Evolutionary conservation across 208 protist species (phyloP).

Genomic region (Acanthamoeba culbertsoni): DNA sequence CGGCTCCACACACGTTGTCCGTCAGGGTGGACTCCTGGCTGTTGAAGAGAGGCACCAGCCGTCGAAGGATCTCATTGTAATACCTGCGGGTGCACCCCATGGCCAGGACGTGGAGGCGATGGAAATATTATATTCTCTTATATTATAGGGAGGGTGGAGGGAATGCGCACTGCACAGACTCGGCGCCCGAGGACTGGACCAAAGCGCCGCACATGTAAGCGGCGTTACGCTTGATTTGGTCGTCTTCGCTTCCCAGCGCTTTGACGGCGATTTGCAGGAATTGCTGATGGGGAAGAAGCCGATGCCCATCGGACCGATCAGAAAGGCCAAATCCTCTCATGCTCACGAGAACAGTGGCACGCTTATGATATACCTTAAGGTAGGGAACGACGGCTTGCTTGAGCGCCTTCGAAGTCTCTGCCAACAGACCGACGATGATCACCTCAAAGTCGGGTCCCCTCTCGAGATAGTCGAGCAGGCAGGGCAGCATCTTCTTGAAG

Average conservation of each 20-base stretch:
- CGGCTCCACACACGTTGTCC: conserved; percentile 19
- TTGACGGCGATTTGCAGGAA: conserved; percentile 30
- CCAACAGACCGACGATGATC: conserved; percentile 13
- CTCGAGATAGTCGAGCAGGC: conserved; percentile 24
- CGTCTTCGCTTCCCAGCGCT: not conserved
- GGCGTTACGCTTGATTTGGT: conserved; percentile 14
- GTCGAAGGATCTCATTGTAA: not conserved
- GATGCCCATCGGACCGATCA: no score
- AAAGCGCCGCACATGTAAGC: conserved; percentile 31
- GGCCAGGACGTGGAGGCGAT: no score
- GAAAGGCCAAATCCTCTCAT: no score
- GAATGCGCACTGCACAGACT: not conserved
- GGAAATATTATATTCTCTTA: not conserved
- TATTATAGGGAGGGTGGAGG: not conserved
- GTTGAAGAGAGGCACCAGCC: not conserved
- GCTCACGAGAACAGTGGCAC: no score
- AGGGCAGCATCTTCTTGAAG: conserved; percentile 31
- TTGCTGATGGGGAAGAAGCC: no score
- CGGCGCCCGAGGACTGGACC: not conserved
- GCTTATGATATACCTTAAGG: not conserved
- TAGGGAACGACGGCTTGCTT: conserved; percentile 24
- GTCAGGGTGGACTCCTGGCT: not conserved
- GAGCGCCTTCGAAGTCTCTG: conserved; percentile 17
- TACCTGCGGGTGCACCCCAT: not conserved
- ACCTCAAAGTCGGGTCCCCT: not conserved